Base-by-base conservation (phyloP, 2,329 filamentous ascomycete species). In the Talaromyces piceae region DNA sequence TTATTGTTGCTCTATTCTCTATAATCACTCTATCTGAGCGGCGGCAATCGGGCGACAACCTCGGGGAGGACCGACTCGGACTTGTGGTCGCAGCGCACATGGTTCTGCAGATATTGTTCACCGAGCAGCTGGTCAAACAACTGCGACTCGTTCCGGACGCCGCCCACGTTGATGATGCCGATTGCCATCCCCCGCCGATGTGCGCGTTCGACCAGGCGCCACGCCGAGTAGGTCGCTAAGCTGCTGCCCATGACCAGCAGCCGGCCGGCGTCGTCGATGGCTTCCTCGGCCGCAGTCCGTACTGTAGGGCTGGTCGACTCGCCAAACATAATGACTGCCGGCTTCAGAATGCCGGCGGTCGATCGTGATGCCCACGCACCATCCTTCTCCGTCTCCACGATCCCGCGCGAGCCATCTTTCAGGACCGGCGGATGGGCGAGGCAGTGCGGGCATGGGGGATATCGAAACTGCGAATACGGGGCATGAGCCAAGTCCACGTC, bases 311-410 rank as follows among this genome's bases (percentile, higher is more conserved):
- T 75, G 46, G 97, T 95, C 54, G 82, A 91, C 69, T 97, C 93
- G 13, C 93, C 93, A 66, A 97, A 97, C 89, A 97, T 96, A 60
- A 91, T 84, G 2, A 98, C 91, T 1, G 88, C 88, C 3, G 93
- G 93, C 64, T 97, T 97, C 50, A 98, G 68, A 31, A 97, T 82
- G 2, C 91, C 93, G 0, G 83, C 88, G 2, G 78, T 82, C 58
- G 82, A 84, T 0, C 72, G 71, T 5, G 76, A 60, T 33, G 75
- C 71, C 88, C 86, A 94, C 0, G 90, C 91, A 0, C 91, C 91
- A 49, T 96, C 89, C 1, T 64, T 60, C 61, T 96, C 91, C 11
- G 87, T 79, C 55, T 86, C 75, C 1, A 96, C 83, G 23, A 68
- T 72, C 16, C 77, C 75, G 54, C 63, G 70, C 2, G 72, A 74